phyloP scores from a whole-genome alignment of 2,329 filamentous ascomycete species.

The Domatiomyces catenatus region DNA sequence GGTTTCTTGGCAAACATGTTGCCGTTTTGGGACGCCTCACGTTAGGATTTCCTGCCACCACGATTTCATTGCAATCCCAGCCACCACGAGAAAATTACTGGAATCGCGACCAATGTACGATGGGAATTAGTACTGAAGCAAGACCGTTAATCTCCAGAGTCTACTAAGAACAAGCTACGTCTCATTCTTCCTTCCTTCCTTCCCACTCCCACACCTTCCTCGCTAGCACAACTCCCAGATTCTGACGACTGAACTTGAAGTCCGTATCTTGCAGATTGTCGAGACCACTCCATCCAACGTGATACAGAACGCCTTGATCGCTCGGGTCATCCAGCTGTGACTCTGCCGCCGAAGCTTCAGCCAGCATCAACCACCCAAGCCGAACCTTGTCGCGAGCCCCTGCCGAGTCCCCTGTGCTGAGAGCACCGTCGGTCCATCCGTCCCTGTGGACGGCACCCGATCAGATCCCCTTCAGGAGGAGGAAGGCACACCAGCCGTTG shows the following conservation, averaged over 20 bases:
- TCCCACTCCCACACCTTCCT: slow-evolving; percentile 15
- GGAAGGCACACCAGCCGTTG: background rate
- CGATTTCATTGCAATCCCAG: background rate
- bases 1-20: background rate
- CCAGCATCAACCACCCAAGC: background rate
- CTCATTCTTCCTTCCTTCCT: slow-evolving; percentile 21
- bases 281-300: background rate
- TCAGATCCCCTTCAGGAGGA: background rate
- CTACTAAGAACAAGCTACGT: slow-evolving; percentile 23
- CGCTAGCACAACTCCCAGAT: background rate
- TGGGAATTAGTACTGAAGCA: background rate
- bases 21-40: background rate
- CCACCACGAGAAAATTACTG: background rate
- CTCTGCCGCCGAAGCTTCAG: background rate
- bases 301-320: background rate
- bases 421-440: slow-evolving; percentile 2
- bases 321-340: background rate
- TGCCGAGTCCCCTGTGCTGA: slow-evolving; percentile 3
- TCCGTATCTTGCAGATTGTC: slow-evolving; percentile 1
- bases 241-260: slow-evolving; percentile 7
- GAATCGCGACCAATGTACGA: background rate
- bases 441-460: slow-evolving; percentile 5
- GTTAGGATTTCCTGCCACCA: background rate
- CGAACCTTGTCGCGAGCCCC: background rate
- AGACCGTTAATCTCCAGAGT: background rate